phyloP scores from a whole-genome alignment of 2,329 filamentous ascomycete species.

The Aspergillus brasiliensis region DNA sequence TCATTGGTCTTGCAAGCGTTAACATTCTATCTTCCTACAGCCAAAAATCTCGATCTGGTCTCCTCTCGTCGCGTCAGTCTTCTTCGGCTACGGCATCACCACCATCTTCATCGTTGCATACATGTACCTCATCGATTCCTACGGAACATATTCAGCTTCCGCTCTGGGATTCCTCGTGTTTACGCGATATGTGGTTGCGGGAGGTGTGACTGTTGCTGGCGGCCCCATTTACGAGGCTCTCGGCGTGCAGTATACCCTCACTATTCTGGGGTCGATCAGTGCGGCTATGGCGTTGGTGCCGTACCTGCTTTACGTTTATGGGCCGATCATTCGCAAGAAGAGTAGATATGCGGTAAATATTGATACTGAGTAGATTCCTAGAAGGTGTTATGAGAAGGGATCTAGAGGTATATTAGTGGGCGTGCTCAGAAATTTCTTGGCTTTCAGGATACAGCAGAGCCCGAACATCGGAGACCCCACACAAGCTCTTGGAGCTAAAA shows the following conservation, averaged over 20 bases:
- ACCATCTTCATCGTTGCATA: slow-evolving; percentile 56
- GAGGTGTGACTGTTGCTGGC: slow-evolving; percentile 41
- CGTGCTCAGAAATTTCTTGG: no score
- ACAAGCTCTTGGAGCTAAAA: no score
- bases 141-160: slow-evolving; percentile 55
- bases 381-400: no score
- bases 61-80: slow-evolving; percentile 50
- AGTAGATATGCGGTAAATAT: slow-evolving; percentile 14
- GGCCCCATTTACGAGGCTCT: slow-evolving; percentile 46
- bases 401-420: no score
- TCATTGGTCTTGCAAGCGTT: no score
- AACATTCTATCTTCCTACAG: no score
- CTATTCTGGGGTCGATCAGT: slow-evolving; percentile 44
- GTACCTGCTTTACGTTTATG: slow-evolving; percentile 34
- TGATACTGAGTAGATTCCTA: no score
- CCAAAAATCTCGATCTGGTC: slow-evolving; percentile 52
- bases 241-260: slow-evolving; percentile 48
- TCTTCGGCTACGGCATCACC: slow-evolving; percentile 56
- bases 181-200: slow-evolving; percentile 44
- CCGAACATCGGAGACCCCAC: no score
- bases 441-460: no score
- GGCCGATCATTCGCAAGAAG: slow-evolving; percentile 23
- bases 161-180: slow-evolving; percentile 50
- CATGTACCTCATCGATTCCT: slow-evolving; percentile 62
- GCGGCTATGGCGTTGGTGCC: slow-evolving; percentile 47